These are phyloP conservation scores for Neocatenulostroma microsporum DNA, from an alignment of 2,329 filamentous ascomycete species.

Conservation along the genomic window DNA sequence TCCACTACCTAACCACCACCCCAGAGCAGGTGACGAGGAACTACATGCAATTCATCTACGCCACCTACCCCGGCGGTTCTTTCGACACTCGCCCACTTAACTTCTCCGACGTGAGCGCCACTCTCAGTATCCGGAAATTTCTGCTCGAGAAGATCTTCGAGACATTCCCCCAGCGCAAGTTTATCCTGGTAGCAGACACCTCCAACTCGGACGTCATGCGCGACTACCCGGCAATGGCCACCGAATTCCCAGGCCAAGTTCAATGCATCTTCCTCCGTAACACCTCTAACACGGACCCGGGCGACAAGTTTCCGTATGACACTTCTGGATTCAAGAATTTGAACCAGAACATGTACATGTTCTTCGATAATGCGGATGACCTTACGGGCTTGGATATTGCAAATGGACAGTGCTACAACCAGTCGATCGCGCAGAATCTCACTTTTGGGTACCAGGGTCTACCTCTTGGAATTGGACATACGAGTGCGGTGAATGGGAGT, in stretches of 20 bases:
- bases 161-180: conserved; percentile 67
- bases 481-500: conserved; percentile 19
- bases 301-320: conserved; percentile 57
- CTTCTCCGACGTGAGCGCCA: conserved; percentile 67
- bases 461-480: conserved; percentile 21
- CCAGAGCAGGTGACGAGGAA: conserved; percentile 69
- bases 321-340: conserved; percentile 62
- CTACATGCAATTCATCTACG: conserved; percentile 75
- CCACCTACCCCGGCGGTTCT: conserved; percentile 66
- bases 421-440: conserved; percentile 58
- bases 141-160: conserved; percentile 65
- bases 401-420: conserved; percentile 61
- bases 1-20: conserved; percentile 75
- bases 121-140: conserved; percentile 61
- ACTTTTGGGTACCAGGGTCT: conserved; percentile 58
- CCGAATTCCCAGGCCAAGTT: conserved; percentile 61
- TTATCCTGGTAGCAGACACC: conserved; percentile 69
- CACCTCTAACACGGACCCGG: conserved; percentile 59
- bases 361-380: conserved; percentile 67
- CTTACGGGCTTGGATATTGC: conserved; percentile 57
- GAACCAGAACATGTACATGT: conserved; percentile 65
- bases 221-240: conserved; percentile 46
- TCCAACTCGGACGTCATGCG: conserved; percentile 70
- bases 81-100: conserved; percentile 74
- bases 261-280: conserved; percentile 73